A percentile compares a stretch with the other conserved stretches of the same genome.
These are phyloP conservation scores for Aspergillus tanneri DNA, from an alignment of 2,329 filamentous ascomycete species.

Conservation along the genomic window DNA sequence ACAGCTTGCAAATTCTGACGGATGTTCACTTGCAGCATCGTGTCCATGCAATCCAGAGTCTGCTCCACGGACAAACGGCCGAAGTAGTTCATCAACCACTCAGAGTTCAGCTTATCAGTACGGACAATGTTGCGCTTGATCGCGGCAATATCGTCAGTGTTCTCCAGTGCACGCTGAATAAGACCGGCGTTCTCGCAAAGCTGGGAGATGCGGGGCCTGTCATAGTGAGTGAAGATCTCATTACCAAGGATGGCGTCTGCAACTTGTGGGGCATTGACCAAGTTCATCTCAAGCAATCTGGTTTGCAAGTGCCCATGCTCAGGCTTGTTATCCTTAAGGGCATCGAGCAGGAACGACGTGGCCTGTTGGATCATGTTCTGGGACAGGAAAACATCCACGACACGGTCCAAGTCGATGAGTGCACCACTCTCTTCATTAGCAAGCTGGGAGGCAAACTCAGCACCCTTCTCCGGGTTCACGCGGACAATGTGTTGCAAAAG, in stretches of 20 bases:
- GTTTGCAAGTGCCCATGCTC: constrained; percentile 95
- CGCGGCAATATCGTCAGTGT: constrained; percentile 84
- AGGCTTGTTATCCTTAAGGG: constrained; percentile 88
- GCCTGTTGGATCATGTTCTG: constrained; percentile 98
- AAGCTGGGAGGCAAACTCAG: constrained; percentile 89
- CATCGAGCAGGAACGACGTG: constrained; percentile 95
- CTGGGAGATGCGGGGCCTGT: constrained; percentile 81
- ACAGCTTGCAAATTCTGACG: constrained; percentile 94
- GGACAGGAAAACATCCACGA: constrained; percentile 96
- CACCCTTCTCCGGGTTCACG: constrained; percentile 86
- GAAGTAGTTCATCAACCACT: constrained; percentile 92
- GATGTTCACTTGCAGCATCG: constrained; percentile 95
- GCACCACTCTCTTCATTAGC: constrained; percentile 86
- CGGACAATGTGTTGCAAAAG: constrained; percentile 90
- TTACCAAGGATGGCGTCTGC: constrained; percentile 97
- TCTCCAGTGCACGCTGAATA: constrained; percentile 81
- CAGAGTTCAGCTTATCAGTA: constrained; percentile 80
- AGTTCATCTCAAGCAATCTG: constrained; percentile 93
- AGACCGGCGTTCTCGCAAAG: constrained; percentile 93
- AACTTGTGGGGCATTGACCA: constrained; percentile 93
- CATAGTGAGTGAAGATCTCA: constrained; percentile 97
- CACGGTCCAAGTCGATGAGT: constrained; percentile 86
- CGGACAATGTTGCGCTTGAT: constrained; percentile 88
- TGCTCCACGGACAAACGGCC: constrained; percentile 93
- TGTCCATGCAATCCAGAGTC: constrained; percentile 87